Base-by-base conservation (phyloP, 1,139 yeast species). In the Arxiozyma bovina region DNA sequence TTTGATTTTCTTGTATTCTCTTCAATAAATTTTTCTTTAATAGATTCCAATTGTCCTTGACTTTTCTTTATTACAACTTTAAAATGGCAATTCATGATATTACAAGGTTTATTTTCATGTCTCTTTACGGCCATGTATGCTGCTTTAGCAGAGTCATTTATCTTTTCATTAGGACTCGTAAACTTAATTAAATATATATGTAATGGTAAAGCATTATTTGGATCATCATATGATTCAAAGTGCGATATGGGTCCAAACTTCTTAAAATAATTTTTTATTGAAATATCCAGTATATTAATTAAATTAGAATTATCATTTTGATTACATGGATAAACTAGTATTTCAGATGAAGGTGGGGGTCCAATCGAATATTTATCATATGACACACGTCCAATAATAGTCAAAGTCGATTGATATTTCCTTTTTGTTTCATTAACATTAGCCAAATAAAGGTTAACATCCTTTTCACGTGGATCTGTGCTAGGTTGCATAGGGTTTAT, bases 301-400 rank as follows among this genome's bases (percentile, higher is more conserved):
- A 79, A 61, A 65, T 78, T 61, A 23, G 45, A 23, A 42, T 49
- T 42, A 8, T 27, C 42, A 30, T 42, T 46, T 15, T 23, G 27
- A 22, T 38, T 23, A 15, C 84, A 72, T 38, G 85, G 87, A 77
- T 89, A 84, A 8, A 89, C 75, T 1, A 89, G 79, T 42, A 90
- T 69, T 62, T 86, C 88, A 4, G 81, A 74, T 4, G 83, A 78
- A 0, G 96, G 96, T 15, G 84, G 81, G 0, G 85, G 84, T 0
- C 95, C 95, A 25, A 89, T 68, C 0, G 95, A 87, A 63, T 85
- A 77, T 55, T 81, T 77, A 67, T 90, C 96, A 63, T 74, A 84
- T 2, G 72, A 64, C 59, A 81, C 80, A 53, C 77, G 77, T 0
- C 88, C 81, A 42, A 78, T 73, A 0, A 81, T 79, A 27, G 83